A percentile compares a stretch with the other conserved stretches of the same genome.
Conservation (phyloP, 495 filamentous ascomycete genomes). For the Penicillium odoratum region DNA sequence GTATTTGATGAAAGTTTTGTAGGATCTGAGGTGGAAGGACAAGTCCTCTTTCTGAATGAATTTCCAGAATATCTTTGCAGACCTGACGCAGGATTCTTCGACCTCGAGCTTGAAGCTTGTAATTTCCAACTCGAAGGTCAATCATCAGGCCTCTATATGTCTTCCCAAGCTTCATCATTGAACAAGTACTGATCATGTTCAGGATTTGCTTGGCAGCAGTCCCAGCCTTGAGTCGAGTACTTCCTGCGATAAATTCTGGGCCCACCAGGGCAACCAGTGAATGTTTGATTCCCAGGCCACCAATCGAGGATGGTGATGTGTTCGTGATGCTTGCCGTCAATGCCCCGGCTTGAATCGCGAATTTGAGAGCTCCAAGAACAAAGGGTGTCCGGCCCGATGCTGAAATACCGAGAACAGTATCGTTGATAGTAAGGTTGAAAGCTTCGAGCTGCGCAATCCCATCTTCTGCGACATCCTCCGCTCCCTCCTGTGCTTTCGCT, state of each 20-base stretch:
- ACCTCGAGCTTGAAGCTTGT: not conserved
- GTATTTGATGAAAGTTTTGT: no score
- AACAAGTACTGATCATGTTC: constrained; percentile 43
- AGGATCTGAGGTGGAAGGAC: no score
- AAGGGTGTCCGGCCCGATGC: constrained; percentile 43
- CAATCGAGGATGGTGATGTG: constrained; percentile 30
- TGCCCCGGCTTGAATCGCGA: constrained; percentile 30
- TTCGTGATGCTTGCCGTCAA: constrained; percentile 38
- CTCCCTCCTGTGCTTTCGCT: constrained; percentile 38
- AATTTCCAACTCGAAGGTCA: not conserved
- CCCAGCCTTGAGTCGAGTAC: constrained; percentile 42
- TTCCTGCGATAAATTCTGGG: constrained; percentile 41
- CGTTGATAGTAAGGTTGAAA: constrained; percentile 26
- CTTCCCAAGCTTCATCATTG: constrained; percentile 40
- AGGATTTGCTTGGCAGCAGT: constrained; percentile 40
- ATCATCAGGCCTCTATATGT: constrained; percentile 19
- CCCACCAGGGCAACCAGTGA: constrained; percentile 34
- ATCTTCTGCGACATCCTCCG: constrained; percentile 32
- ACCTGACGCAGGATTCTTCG: not conserved
- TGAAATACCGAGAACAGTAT: constrained; percentile 40
- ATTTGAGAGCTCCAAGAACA: constrained; percentile 36
- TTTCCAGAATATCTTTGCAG: not conserved
- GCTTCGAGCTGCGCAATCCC: constrained; percentile 26
- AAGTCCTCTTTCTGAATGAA: not conserved
- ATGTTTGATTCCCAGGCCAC: constrained; percentile 26